Base-by-base conservation (phyloP, 2,329 filamentous ascomycete genomes). In the Trichothecium roseum region DNA sequence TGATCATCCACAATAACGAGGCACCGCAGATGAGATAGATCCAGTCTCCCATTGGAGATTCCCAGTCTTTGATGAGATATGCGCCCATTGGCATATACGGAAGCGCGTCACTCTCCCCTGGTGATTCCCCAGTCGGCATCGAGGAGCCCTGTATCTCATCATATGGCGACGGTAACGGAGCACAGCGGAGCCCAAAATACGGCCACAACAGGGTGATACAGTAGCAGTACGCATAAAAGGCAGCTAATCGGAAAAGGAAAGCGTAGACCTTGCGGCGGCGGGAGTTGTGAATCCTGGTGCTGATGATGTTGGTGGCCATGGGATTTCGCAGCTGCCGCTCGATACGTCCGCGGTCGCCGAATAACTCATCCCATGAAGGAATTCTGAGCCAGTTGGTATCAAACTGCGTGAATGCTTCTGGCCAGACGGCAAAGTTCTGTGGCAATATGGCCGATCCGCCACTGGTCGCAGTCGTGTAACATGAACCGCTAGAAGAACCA, bases 261-360 rank as follows among this genome's bases (percentile, higher is more conserved):
- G 16, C n/a, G 2, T 4, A 1, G 9, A 30, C 9, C 9, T 24
- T 24, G 10, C 20, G 20, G 20, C 28, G 29, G n/a, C 32, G 18
- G 3, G 2, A 10, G 5, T 30, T 34, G 4, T 40, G 38, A 2
- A 43, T 27, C 1, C 33, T n/a, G 32, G 50, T 52, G 18, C 36
- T 29, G 24, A 51, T 47, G 1, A 32, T 30, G 4, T 35, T 29
- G 30, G 38, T 44, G 8, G 36, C 37, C 1, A 27, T 35, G 2
- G 45, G 47, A 18, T 50, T 39, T 9, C 31, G 29, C 3, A 45
- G 30, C 33, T 51, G 51, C 3, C 34, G 38, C 28, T 51, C 42
- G 5, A 52, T 28, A 10, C 2, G 27, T 17, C 15, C 22, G 20
- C 10, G 20, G 10, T 10, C 6, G 6, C 20, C 20, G 6, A 10